Percentiles rank a stretch among this genome's conserved stretches.
These are phyloP conservation scores for Pneumocystis sp. DNA, from an alignment of 1,139 yeast species.

Conservation along the genomic window DNA sequence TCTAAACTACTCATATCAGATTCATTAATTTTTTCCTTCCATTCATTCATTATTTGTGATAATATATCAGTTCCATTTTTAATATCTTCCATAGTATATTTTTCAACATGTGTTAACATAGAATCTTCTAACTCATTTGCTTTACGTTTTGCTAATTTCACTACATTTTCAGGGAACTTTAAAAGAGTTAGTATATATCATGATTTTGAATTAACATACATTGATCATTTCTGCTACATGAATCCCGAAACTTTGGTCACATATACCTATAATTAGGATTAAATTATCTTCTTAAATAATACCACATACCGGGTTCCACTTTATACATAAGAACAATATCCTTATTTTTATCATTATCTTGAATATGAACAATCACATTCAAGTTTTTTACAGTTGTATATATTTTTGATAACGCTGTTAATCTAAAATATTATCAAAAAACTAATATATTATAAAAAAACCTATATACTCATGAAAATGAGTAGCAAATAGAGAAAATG, in stretches of 20 bases:
- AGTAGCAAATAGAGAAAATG: constrained; percentile 85
- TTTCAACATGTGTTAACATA: constrained; percentile 24
- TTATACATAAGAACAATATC: constrained; percentile 12
- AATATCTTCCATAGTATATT: constrained; percentile 15
- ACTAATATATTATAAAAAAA: not conserved
- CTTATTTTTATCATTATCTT: constrained; percentile 24
- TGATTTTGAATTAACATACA: not conserved
- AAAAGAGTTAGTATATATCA: constrained; percentile 27
- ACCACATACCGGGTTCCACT: not conserved
- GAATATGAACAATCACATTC: constrained; percentile 89
- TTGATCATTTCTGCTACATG: constrained; percentile 73
- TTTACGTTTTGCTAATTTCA: constrained; percentile 87
- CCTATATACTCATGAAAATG: constrained; percentile 64
- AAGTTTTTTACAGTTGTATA: constrained; percentile 53
- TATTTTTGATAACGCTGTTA: constrained; percentile 59
- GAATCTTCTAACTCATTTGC: constrained; percentile 73
- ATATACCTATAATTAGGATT: constrained; percentile 74
- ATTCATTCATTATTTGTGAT: constrained; percentile 40
- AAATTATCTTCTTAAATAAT: constrained; percentile 52
- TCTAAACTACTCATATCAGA: constrained; percentile 27
- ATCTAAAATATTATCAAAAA: constrained; percentile 12
- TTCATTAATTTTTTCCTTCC: constrained; percentile 42
- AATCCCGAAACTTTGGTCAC: constrained; percentile 91
- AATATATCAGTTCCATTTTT: constrained; percentile 22
- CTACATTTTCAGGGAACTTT: constrained; percentile 74